Evolutionary conservation across 441 rosid genomes (phyloP).

Genomic region (Aquilaria agallochum): DNA sequence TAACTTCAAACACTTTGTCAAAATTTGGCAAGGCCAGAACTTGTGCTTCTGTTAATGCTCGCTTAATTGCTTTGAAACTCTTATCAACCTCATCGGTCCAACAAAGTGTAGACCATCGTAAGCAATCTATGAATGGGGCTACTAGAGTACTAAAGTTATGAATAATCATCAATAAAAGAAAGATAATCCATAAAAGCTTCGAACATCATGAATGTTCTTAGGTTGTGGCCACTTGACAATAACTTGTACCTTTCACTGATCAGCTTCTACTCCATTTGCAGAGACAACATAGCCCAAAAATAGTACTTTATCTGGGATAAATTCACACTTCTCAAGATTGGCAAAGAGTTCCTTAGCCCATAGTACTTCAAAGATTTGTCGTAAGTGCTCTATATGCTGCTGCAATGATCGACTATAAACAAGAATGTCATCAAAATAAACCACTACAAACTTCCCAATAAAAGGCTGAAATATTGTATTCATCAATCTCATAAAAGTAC

Average conservation of each 20-base stretch:
- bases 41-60: not conserved
- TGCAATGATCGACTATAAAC: no score
- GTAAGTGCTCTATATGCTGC: no score
- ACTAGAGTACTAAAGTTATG: not conserved
- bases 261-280: not conserved
- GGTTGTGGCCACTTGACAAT: not conserved
- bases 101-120: not conserved
- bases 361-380: no score
- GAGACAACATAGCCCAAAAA: no score
- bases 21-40: not conserved
- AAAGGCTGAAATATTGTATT: no score
- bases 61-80: not conserved
- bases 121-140: not conserved
- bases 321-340: no score
- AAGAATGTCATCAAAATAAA: no score
- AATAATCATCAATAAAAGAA: not conserved
- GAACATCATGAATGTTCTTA: not conserved
- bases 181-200: not conserved
- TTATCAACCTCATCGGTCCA: not conserved
- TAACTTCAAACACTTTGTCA: not conserved
- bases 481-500: no score
- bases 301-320: no score
- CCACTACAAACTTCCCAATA: no score
- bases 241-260: not conserved
- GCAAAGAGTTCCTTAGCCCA: no score